These are phyloP conservation scores for Taphrina pruni DNA, from an alignment of 1,139 yeast species.

Conservation along the genomic window DNA sequence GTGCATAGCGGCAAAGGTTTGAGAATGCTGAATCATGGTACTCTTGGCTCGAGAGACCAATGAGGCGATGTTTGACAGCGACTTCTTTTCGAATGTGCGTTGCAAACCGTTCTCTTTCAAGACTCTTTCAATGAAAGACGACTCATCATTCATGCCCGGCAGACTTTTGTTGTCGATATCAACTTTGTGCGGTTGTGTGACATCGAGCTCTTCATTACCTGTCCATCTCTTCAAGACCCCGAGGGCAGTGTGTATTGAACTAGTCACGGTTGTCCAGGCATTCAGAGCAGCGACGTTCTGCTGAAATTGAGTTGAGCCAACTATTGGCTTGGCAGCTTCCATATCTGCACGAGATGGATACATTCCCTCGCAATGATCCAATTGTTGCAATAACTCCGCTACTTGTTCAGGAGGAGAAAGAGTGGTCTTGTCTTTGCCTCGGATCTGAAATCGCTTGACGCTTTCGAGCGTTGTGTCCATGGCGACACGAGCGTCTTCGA, in stretches of 20 bases:
- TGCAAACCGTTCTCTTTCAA: constrained; percentile 85
- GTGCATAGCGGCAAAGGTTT: constrained; percentile 69
- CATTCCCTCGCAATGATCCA: constrained; percentile 71
- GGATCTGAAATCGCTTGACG: constrained; percentile 65
- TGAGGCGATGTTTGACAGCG: constrained; percentile 67
- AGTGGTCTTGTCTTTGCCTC: constrained; percentile 52
- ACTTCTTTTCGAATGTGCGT: constrained; percentile 63
- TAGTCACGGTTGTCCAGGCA: constrained; percentile 82
- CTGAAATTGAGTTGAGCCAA: constrained; percentile 69
- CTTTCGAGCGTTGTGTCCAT: constrained; percentile 79
- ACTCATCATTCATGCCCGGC: constrained; percentile 43
- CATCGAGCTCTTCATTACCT: constrained; percentile 78
- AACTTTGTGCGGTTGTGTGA: constrained; percentile 52
- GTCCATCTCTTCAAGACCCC: constrained; percentile 69
- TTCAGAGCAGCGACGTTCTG: constrained; percentile 74
- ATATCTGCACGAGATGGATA: constrained; percentile 84
- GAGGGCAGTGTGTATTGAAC: constrained; percentile 68
- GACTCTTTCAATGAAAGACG: constrained; percentile 77
- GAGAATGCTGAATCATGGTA: constrained; percentile 68
- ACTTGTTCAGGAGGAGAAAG: constrained; percentile 58
- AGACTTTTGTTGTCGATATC: constrained; percentile 29
- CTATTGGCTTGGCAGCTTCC: constrained; percentile 76
- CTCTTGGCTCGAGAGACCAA: constrained; percentile 80
- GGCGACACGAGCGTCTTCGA: constrained; percentile 72
- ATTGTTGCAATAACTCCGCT: constrained; percentile 61